Evolutionary conservation across 1,284 basidiomycete species (phyloP).

Genomic region (Moesziomyces globuligerus): DNA sequence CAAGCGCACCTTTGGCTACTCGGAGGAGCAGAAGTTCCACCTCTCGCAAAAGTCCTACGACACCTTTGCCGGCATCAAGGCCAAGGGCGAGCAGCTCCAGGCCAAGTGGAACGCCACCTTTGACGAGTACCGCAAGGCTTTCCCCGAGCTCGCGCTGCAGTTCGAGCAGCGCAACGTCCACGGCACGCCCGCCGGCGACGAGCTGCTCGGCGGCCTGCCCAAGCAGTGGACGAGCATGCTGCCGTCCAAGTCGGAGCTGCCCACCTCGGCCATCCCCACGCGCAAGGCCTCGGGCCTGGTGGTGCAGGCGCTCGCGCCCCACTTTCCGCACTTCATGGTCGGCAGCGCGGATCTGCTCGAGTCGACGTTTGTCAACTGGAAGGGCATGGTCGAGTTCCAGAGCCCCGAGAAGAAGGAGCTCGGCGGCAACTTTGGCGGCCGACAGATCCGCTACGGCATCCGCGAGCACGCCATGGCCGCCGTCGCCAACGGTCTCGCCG

Average conservation of each 20-base stretch:
- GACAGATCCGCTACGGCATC: constrained; percentile 93
- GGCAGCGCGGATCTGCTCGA: constrained; percentile 92
- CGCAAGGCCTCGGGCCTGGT: constrained; percentile 91
- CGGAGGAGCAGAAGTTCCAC: constrained; percentile 80
- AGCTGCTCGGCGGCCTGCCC: constrained; percentile 76
- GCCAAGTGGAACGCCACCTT: constrained; percentile 79
- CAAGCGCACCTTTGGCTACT: constrained; percentile 85
- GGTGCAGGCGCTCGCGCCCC: constrained; percentile 78
- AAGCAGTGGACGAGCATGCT: constrained; percentile 84
- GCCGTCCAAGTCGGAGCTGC: constrained; percentile 82
- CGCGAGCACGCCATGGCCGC: constrained; percentile 96
- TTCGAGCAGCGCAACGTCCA: constrained; percentile 76
- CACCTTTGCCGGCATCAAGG: constrained; percentile 74
- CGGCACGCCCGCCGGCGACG: constrained; percentile 20
- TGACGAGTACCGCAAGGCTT: constrained; percentile 77
- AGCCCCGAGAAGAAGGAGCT: constrained; percentile 80
- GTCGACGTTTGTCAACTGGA: constrained; percentile 84
- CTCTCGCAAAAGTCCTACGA: constrained; percentile 80
- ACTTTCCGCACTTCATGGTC: constrained; percentile 79
- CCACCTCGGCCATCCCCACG: constrained; percentile 84
- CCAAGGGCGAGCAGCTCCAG: constrained; percentile 79
- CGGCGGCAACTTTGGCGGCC: constrained; percentile 80
- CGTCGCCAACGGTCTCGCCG: constrained; percentile 85
- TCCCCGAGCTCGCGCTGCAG: constrained; percentile 83
- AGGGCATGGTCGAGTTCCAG: constrained; percentile 87